Conservation (phyloP, 495 filamentous ascomycete genomes). For the Venustampulla echinocandica region DNA sequence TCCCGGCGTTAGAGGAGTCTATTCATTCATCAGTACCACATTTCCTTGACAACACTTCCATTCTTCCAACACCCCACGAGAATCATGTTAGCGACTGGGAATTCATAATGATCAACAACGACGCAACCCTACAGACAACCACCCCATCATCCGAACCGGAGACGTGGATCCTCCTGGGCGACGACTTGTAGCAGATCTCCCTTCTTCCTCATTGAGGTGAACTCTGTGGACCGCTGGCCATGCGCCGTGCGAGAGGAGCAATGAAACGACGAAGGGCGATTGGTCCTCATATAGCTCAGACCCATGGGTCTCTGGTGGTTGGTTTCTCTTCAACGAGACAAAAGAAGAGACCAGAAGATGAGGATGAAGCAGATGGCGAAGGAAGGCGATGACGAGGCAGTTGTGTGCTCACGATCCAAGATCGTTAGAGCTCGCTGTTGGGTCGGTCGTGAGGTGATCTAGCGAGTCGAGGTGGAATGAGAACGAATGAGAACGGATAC, state of each 20-base stretch:
- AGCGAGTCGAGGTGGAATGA: neutral
- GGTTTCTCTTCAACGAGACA: neutral
- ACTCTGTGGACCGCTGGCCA: slow-evolving; percentile 20
- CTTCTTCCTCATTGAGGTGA: slow-evolving; percentile 15
- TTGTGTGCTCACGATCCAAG: slow-evolving; percentile 15
- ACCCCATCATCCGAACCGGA: slow-evolving; percentile 21
- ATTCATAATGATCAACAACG: slow-evolving; percentile 9
- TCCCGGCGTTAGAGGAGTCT: slow-evolving; percentile 12
- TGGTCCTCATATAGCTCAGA: slow-evolving; percentile 20
- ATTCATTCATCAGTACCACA: neutral
- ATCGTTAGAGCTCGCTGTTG: slow-evolving; percentile 19
- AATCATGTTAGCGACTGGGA: slow-evolving; percentile 16
- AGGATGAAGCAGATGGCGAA: slow-evolving; percentile 5
- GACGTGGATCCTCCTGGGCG: slow-evolving; percentile 23
- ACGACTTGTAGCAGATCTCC: slow-evolving; percentile 24
- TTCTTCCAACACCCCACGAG: neutral
- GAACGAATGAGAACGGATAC: neutral
- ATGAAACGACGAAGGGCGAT: slow-evolving; percentile 5
- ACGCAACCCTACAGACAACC: neutral
- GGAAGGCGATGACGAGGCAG: slow-evolving; percentile 3
- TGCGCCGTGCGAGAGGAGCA: slow-evolving; percentile 21
- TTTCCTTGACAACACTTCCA: slow-evolving; percentile 9
- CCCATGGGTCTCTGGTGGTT: slow-evolving; percentile 16
- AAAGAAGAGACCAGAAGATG: slow-evolving; percentile 18
- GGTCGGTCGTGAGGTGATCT: no score